Conservation (phyloP, 2,329 filamentous ascomycete species). For the Phialocephala sp. region DNA sequence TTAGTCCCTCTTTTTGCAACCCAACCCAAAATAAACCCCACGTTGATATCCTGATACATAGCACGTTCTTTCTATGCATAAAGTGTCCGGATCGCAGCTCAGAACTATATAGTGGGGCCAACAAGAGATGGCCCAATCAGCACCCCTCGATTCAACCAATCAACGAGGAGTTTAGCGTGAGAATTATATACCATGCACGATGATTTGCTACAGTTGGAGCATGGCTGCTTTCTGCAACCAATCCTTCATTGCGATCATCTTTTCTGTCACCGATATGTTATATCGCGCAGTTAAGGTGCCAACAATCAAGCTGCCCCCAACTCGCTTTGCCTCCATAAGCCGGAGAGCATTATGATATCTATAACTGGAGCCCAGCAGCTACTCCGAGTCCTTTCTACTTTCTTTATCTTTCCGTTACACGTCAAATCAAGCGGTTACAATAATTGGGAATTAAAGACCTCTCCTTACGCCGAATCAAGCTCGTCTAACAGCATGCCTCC, state of each 20-base stretch:
- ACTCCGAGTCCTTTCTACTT: background rate
- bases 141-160: no score
- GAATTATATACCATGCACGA: no score
- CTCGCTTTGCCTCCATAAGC: background rate
- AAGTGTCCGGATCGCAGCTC: no score
- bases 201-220: background rate
- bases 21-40: background rate
- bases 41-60: no score
- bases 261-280: background rate
- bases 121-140: no score
- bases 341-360: background rate
- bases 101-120: no score
- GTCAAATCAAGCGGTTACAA: background rate
- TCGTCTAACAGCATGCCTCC: background rate
- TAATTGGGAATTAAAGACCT: background rate
- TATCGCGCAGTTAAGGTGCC: background rate
- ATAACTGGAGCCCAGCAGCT: background rate
- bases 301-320: background rate
- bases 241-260: background rate
- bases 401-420: background rate
- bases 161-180: no score
- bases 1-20: background rate
- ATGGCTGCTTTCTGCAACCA: background rate
- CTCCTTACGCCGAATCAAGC: background rate
- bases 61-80: background rate